Evolutionary conservation across 2,329 filamentous ascomycete genomes (phyloP), one percentile per base, ranked within the genome.

Genomic region (Talaromyces sp.): DNA sequence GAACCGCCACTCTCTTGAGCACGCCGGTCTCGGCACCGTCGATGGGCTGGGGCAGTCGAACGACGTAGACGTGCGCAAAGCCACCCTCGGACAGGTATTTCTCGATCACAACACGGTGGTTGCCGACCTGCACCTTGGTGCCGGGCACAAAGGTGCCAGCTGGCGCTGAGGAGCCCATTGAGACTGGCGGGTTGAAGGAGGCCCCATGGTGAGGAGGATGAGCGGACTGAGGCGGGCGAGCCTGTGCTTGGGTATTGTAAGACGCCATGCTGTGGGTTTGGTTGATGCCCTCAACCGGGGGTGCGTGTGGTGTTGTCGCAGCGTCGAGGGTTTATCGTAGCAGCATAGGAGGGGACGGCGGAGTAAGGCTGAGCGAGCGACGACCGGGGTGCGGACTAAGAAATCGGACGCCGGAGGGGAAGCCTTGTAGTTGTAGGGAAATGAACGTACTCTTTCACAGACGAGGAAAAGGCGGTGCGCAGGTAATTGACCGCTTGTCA

Each of bases 71-170:
- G 77, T 99, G 95, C 69, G 95, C 95, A 72, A 99, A 99, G 46
- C 95, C 95, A 67, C 95, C 95, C 79, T 99, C 95, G 64, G 95
- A 98, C 55, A 99, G 88, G 77, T 99, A 99, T 75, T 93, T 95
- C 73, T 97, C 92, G 67, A 99, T 96, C 56, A 96, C 85, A 62
- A 98, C 93, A 65, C 92, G 88, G 75, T 99, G 95, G 73, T 84
- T 86, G 73, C 95, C 95, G 60, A 97, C 91, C 73, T 96, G 93
- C 70, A 99, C 96, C 82, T 98, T 97, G 64, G 95, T 99, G 50
- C 93, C 93, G 7, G 95, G 88, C 57, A 89, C 80, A 75, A 99
- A 98, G 62, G 93, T 98, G 67, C 95, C 95, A 58, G 87, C 85
- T n/a, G 90, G 80, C 49, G 74, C 74, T 31, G 59, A 58, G 21